Evolutionary conservation across 371 early-diverging fungal species (phyloP), one percentile per base, ranked within the genome.

Genomic region (Cokeromyces recurvatus): DNA sequence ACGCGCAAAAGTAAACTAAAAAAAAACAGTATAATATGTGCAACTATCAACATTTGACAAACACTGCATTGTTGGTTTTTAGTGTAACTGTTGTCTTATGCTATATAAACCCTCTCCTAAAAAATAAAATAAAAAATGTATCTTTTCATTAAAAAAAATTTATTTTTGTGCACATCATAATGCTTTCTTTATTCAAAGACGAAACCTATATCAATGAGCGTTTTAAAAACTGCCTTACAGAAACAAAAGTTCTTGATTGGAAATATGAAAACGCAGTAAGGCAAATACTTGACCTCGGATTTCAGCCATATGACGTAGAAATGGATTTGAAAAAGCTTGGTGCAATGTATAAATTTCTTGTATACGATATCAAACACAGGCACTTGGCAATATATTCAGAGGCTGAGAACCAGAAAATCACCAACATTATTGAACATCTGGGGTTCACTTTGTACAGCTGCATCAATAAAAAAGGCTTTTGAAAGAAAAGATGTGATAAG

Each of bases 191-290:
- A 41, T 0, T 41, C 15, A 27, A 41, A 41, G 42, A 41, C 42
- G 27, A 41, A 15, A 15, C 27, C 15, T 0, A 27, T 15, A 41
- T 41, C 0, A 1, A 41, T 15, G 15, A 41, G 25, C 25, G 27
- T 27, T 15, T 27, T 10, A 14, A 41, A 41, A 27, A 27, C 3
- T 41, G 15, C 2, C 42, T 41, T 27, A 4, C 4, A 41, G 42
- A 27, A 41, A 41, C 29, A 41, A 41, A 41, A 41, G 27, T 41
- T 41, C 42, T 41, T 41, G 42, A 27, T 27, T 41, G 42, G 42
- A 41, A 41, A 27, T 41, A 41, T 27, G 29, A 41, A 41, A 27
- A 27, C 2, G 42, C 42, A 15, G 2, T 41, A 15, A 41, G 9
- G 29, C 15, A 41, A 27, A 27, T 41, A 41, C 27, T 41, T 41